Conservation (phyloP, 495 filamentous ascomycete species). For the Astrocystis sublimbata region DNA sequence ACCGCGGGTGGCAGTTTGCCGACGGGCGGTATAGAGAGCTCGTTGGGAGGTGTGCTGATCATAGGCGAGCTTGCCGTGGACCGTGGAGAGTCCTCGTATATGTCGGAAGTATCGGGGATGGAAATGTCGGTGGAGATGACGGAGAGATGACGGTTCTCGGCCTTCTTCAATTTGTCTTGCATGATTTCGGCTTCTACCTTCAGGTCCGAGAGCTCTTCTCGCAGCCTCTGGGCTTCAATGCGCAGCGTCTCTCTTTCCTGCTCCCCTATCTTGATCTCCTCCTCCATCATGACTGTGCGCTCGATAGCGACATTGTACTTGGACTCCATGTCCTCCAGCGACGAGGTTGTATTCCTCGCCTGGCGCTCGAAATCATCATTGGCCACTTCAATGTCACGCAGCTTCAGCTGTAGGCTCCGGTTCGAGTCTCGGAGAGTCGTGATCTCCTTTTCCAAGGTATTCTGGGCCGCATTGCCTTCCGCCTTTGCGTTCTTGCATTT, state of each 20-base stretch:
- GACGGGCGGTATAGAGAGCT: conserved; percentile 55
- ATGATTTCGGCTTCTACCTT: conserved; percentile 94
- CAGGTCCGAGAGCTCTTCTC: conserved; percentile 88
- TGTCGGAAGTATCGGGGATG: conserved; percentile 56
- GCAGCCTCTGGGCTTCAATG: conserved; percentile 83
- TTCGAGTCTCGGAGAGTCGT: conserved; percentile 83
- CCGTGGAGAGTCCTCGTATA: conserved; percentile 56
- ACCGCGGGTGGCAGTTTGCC: conserved; percentile 36
- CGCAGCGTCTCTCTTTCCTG: conserved; percentile 84
- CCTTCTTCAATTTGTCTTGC: conserved; percentile 82
- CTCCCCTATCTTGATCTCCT: conserved; percentile 87
- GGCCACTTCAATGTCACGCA: conserved; percentile 94
- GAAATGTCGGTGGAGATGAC: conserved; percentile 53
- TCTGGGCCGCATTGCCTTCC: conserved; percentile 81
- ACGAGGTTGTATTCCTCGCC: conserved; percentile 89
- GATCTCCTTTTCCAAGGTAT: conserved; percentile 90
- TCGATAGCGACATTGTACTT: conserved; percentile 96
- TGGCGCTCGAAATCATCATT: conserved; percentile 99
- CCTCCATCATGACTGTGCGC: conserved; percentile 86
- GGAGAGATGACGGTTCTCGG: conserved; percentile 53
- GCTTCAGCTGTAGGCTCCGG: conserved; percentile 73
- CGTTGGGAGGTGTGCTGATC: conserved; percentile 68
- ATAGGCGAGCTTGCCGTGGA: conserved; percentile 72
- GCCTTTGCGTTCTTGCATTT: conserved; percentile 95
- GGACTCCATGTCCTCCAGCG: conserved; percentile 92